Conservation (phyloP, 2,329 filamentous ascomycete genomes). For the Fusarium nanum region DNA sequence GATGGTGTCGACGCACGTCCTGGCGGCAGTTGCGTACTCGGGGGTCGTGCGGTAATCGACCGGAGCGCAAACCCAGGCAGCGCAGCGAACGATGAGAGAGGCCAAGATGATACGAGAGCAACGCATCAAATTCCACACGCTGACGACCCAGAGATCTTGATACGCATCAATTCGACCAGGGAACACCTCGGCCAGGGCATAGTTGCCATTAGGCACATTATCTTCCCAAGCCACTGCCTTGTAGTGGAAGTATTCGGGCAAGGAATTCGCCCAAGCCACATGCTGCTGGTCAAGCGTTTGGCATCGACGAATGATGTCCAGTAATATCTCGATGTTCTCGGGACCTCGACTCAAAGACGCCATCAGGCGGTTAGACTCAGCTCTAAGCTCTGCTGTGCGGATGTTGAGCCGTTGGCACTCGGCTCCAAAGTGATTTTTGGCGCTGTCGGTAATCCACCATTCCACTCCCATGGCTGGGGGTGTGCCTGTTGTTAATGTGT, state of each 20-base stretch:
- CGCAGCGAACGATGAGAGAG: constrained; percentile 67
- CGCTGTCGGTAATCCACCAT: constrained; percentile 69
- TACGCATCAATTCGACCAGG: constrained; percentile 71
- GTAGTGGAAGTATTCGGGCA: constrained; percentile 64
- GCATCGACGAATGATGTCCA: constrained; percentile 63
- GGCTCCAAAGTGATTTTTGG: constrained; percentile 61
- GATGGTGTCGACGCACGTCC: constrained; percentile 64
- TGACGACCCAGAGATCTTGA: constrained; percentile 68
- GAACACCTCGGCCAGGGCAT: constrained; percentile 65
- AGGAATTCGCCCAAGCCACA: constrained; percentile 61
- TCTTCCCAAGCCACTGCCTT: constrained; percentile 69
- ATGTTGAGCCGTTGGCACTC: constrained; percentile 65
- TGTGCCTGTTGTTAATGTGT: constrained; percentile 65
- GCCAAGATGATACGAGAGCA: constrained; percentile 66
- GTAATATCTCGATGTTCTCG: constrained; percentile 63
- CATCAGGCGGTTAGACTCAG: constrained; percentile 64
- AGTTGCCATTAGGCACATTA: constrained; percentile 63
- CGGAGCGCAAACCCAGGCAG: constrained; percentile 69
- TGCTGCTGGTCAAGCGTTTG: constrained; percentile 65
- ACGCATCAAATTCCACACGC: constrained; percentile 67
- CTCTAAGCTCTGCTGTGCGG: constrained; percentile 65
- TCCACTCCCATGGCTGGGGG: constrained; percentile 65
- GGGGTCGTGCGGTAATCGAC: constrained; percentile 72
- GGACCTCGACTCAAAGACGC: constrained; percentile 58
- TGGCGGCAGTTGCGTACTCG: constrained; percentile 67